Evolutionary conservation across 2,329 filamentous ascomycete species (phyloP).

Genomic region (Domatiomyces catenatus): DNA sequence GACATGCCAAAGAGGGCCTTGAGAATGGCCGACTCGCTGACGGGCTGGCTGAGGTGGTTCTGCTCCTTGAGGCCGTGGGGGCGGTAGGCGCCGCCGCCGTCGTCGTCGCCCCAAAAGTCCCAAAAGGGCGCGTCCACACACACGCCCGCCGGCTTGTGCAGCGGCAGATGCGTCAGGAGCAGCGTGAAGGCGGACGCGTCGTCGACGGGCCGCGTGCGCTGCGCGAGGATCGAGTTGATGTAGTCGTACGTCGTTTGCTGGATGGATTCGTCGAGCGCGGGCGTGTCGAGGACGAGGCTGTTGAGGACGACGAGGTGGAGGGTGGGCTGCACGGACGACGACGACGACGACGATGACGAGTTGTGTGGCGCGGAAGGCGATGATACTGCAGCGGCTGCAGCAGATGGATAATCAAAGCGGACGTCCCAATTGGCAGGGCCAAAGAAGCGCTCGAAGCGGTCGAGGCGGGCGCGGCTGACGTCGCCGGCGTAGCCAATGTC

Average conservation of each 20-base stretch:
- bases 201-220: slow-evolving; percentile 44
- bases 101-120: slow-evolving; percentile 54
- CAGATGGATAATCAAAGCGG: slow-evolving; percentile 44
- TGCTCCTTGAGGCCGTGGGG: slow-evolving; percentile 56
- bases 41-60: slow-evolving; percentile 65
- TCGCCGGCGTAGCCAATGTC: slow-evolving; percentile 95
- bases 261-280: slow-evolving; percentile 49
- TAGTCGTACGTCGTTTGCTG: slow-evolving; percentile 67
- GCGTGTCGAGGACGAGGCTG: slow-evolving; percentile 82
- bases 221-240: slow-evolving; percentile 41
- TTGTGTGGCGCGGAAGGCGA: slow-evolving; percentile 16
- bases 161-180: slow-evolving; percentile 78
- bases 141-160: slow-evolving; percentile 67
- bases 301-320: slow-evolving; percentile 78
- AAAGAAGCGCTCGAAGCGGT: slow-evolving; percentile 70
- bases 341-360: slow-evolving; percentile 10
- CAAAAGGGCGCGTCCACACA: slow-evolving; percentile 79
- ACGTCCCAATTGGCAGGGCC: slow-evolving; percentile 85
- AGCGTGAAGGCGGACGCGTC: slow-evolving; percentile 58
- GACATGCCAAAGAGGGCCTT: slow-evolving; percentile 72
- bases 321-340: no score
- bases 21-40: slow-evolving; percentile 55
- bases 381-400: no score
- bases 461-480: slow-evolving; percentile 57
- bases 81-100: slow-evolving; percentile 25